Evolutionary conservation across 139 green algal species (phyloP), one percentile per base, ranked within the genome.

Genomic region (Closterium sp.): DNA sequence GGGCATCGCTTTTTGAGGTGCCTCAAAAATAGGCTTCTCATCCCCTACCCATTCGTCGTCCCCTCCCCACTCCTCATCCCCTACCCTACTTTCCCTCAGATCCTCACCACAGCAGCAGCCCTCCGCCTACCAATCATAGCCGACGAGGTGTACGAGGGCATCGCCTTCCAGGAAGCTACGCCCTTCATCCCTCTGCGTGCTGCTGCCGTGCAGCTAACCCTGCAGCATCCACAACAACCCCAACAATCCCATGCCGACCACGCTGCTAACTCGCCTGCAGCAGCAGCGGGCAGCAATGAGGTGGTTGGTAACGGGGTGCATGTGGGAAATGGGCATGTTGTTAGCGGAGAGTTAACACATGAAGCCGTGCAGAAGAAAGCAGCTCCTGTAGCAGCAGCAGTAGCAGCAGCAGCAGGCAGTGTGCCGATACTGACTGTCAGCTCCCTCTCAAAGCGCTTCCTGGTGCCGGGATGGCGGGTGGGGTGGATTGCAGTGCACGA

Each of bases 401-500:
- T 4, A 73, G 90, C 90, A 29, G 42, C 86, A 4, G 84, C 93
- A 7, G 38, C 45, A 0, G 45, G 45, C 13, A 70, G 88, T 17
- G 70, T 91, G 13, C 94, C 94, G 4, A 87, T 96, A 19, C 42
- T 96, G n/a, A 88, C 87, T 4, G 92, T 94, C 62, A 85, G 91
- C 31, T 89, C 90, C 0, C 73, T 96, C 9, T 94, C 89, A 0
- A 96, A 96, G 92, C 85, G 90, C 2, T 96, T 84, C 70, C 90
- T 96, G 13, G 94, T 94, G 34, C 94, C 94, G 9, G 94, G 94
- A 32, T 96, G 94, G 92, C 70, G 94, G 28, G 31, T 94, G 30
- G 94, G 94, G 9, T 96, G 94, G 94, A 21, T 95, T 9, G 32
- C 89, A 10, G 22, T 96, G 32, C 89, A 94, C 86, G 94, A 96